A percentile compares a stretch with the other conserved stretches of the same genome.
phyloP scores from a whole-genome alignment of 345 rosid species.

The Laguncularia racemosa region DNA sequence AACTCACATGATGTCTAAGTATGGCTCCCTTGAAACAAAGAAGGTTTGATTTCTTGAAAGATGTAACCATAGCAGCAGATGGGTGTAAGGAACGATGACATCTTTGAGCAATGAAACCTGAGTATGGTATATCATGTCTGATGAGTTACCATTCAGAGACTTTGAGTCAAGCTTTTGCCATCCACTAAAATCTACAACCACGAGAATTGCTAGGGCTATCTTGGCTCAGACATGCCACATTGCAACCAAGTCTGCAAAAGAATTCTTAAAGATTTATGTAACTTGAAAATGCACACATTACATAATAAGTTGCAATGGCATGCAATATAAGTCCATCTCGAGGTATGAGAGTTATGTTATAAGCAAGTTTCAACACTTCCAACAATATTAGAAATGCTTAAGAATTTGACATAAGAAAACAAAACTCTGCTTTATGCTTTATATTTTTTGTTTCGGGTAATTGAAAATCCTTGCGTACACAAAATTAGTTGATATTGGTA shows the following conservation, averaged over 20 bases:
- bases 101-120: conserved; percentile 95
- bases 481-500: no score
- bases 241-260: conserved; percentile 99
- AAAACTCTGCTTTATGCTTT: no score
- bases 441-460: no score
- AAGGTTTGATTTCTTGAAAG: conserved; percentile 53
- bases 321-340: background rate
- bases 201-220: conserved; percentile 72
- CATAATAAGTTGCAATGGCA: conserved; percentile 44
- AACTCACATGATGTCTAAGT: conserved; percentile 74
- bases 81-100: conserved; percentile 88
- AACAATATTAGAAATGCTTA: no score
- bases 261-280: conserved; percentile 71
- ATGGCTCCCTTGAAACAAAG: conserved; percentile 96
- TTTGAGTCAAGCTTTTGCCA: conserved; percentile 84
- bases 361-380: no score
- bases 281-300: conserved; percentile 58
- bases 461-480: no score
- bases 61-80: conserved; percentile 64
- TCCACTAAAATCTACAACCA: conserved; percentile 98
- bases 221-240: conserved; percentile 93
- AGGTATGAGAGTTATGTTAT: no score
- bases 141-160: conserved; percentile 39
- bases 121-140: conserved; percentile 60
- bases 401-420: no score